Base-by-base conservation (phyloP, 164 flowering plant genomes). In the Stephania cephalantha region DNA sequence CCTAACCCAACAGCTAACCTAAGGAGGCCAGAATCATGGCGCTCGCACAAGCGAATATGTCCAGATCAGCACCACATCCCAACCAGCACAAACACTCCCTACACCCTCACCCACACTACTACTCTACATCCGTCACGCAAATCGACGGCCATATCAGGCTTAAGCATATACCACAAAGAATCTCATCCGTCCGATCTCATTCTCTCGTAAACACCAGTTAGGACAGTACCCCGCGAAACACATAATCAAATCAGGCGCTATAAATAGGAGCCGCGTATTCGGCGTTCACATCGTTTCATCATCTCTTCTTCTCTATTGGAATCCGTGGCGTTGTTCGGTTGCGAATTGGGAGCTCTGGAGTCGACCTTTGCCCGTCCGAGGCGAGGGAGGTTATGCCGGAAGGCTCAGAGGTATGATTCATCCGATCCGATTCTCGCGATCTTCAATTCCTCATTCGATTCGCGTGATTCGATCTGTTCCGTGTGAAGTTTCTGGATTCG, bases 321-420 rank as follows among this genome's bases (percentile, higher is more conserved):
- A 12, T 35, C 20, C 44, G 25, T 3, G 66, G 71, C 20, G 17
- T 25, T 42, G 42, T 71, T 70, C 58, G 58, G 61, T 70, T 70
- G 69, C 45, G 25, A 61, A 46, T 69, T 72, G 69, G 88, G 44
- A 82, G 82, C 86, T 83, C 84, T 84, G 88, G 90, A 84, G 80
- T 84, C 88, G 73, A 68, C 77, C 78, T 78, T 73, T 79, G 68
- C 78, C 86, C 85, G 80, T 85, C 80, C 84, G 82, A 70, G 80
- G 82, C 82, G 11, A 50, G 55, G 55, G 83, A 82, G 82, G 80
- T 78, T 87, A 85, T 86, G 90, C 91, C 85, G 82, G 25, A 83
- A 82, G 85, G 85, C 81, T 73, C 75, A 66, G 84, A 82, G 88
- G 91, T 88, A 64, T 35, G 20, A 73, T n/a, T 76, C 63, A 18